Evolutionary conservation across 2,329 filamentous ascomycete genomes (phyloP).

Genomic region (Alternaria incomplexa): DNA sequence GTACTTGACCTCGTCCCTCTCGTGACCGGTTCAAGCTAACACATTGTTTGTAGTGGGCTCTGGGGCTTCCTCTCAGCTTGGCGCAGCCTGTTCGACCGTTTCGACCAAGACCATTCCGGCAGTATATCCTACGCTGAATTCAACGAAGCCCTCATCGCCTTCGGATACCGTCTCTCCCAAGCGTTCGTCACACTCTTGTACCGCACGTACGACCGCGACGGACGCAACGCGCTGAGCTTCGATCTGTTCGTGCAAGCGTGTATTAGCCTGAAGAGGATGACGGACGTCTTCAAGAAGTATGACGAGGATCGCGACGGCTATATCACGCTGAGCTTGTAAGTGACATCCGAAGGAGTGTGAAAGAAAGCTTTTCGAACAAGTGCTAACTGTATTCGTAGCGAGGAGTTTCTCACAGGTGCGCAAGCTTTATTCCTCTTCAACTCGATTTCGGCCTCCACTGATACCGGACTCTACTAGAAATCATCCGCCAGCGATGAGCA

Average conservation of each 20-base stretch:
- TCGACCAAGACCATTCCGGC: slow-evolving; percentile 85
- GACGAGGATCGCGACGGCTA: slow-evolving; percentile 96
- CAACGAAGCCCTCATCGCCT: slow-evolving; percentile 83
- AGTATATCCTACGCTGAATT: slow-evolving; percentile 89
- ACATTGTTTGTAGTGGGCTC: slow-evolving; percentile 63
- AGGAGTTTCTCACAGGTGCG: slow-evolving; percentile 63
- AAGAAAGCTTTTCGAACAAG: background rate
- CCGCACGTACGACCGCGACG: slow-evolving; percentile 74
- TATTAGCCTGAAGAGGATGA: slow-evolving; percentile 97
- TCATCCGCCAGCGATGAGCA: slow-evolving; percentile 46
- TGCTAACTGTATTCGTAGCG: slow-evolving; percentile 41
- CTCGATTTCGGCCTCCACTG: slow-evolving; percentile 57
- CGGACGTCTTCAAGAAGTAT: slow-evolving; percentile 98
- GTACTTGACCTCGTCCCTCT: slow-evolving; percentile 34
- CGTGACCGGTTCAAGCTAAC: slow-evolving; percentile 4
- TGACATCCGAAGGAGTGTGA: slow-evolving; percentile 15
- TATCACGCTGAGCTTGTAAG: slow-evolving; percentile 63
- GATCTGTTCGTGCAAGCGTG: slow-evolving; percentile 98
- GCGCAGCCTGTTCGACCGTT: slow-evolving; percentile 93
- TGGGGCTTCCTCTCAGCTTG: slow-evolving; percentile 97
- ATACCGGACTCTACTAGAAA: slow-evolving; percentile 60
- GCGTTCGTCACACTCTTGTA: slow-evolving; percentile 87
- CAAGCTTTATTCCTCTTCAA: slow-evolving; percentile 62
- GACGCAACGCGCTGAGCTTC: slow-evolving; percentile 65
- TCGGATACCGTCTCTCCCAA: slow-evolving; percentile 88